Conservation (phyloP, 2,329 filamentous ascomycete species). For the Tolypocladium amazonense region DNA sequence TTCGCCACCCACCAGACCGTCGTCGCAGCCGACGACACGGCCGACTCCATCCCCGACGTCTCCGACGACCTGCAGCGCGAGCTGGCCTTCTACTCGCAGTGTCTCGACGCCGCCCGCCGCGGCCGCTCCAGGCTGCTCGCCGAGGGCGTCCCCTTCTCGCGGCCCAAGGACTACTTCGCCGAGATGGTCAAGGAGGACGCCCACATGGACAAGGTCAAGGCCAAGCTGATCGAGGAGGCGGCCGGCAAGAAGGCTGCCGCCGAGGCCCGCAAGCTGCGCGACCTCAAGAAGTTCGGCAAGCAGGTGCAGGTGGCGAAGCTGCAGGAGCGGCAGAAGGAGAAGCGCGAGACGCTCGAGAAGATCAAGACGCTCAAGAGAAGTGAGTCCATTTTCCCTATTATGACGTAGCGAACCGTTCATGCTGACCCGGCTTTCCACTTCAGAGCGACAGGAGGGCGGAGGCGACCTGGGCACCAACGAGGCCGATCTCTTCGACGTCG, state of each 20-base stretch:
- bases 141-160: conserved; percentile 76
- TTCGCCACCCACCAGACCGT: conserved; percentile 81
- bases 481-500: conserved; percentile 84
- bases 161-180: conserved; percentile 91
- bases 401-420: not conserved
- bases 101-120: conserved; percentile 63
- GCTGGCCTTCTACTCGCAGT: conserved; percentile 86
- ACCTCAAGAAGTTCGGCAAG: conserved; percentile 99
- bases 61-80: conserved; percentile 90
- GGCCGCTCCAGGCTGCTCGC: conserved; percentile 67
- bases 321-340: conserved; percentile 86
- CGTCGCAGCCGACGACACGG: conserved; percentile 54
- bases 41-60: conserved; percentile 62
- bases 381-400: conserved; percentile 36
- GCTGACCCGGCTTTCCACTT: not conserved
- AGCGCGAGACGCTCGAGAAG: conserved; percentile 89
- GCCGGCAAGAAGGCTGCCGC: conserved; percentile 84
- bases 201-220: conserved; percentile 95
- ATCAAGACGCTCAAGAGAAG: conserved; percentile 92
- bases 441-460: conserved; percentile 72
- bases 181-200: conserved; percentile 99
- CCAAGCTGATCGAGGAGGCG: conserved; percentile 84
- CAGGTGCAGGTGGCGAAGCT: conserved; percentile 93
- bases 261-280: conserved; percentile 83
- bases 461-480: conserved; percentile 59